Percentiles rank a stretch among this genome's conserved stretches.
Evolutionary conservation across 2,329 filamentous ascomycete species (phyloP).

Genomic region (Chaetomiaceae sp.): DNA sequence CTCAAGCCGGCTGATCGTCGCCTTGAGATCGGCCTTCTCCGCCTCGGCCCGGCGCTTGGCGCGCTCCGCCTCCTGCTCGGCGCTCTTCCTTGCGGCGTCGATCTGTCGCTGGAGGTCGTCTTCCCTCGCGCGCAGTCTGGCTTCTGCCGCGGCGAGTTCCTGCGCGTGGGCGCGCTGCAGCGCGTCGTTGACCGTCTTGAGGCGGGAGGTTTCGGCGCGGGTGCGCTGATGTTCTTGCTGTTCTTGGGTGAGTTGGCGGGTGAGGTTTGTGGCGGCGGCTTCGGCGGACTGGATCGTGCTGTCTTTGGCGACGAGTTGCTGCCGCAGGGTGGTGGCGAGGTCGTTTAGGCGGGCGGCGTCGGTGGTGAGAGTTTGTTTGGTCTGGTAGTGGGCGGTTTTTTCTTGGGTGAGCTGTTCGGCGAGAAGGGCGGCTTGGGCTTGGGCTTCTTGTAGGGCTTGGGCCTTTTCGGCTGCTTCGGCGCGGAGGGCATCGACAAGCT

Average conservation of each 20-base stretch:
- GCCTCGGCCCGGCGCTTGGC: slow-evolving; percentile 50
- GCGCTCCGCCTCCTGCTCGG: slow-evolving; percentile 48
- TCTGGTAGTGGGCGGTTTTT: slow-evolving; percentile 64
- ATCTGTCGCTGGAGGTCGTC: slow-evolving; percentile 33
- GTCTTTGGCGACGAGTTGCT: slow-evolving; percentile 29
- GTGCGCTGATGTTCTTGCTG: slow-evolving; percentile 61
- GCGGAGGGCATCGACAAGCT: slow-evolving; percentile 82
- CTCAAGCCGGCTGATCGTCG: slow-evolving; percentile 57
- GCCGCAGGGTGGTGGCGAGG: slow-evolving; percentile 26
- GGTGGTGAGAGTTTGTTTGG: slow-evolving; percentile 53
- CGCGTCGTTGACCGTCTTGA: slow-evolving; percentile 65
- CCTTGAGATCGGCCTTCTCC: slow-evolving; percentile 59
- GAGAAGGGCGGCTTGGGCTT: slow-evolving; percentile 44
- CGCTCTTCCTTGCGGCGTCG: slow-evolving; percentile 44
- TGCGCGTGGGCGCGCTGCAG: slow-evolving; percentile 67
- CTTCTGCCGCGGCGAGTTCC: slow-evolving; percentile 43
- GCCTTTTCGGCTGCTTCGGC: slow-evolving; percentile 72
- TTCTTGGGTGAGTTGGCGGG: slow-evolving; percentile 31
- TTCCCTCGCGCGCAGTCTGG: slow-evolving; percentile 19
- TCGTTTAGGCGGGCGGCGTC: slow-evolving; percentile 46
- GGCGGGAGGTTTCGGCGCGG: slow-evolving; percentile 54
- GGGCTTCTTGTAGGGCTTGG: slow-evolving; percentile 43
- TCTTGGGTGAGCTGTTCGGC: slow-evolving; percentile 63
- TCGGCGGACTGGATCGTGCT: slow-evolving; percentile 28
- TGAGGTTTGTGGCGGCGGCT: slow-evolving; percentile 1